Percentiles rank a stretch among this genome's conserved stretches.
phyloP scores from a whole-genome alignment of 148 eudicot genomes.

The Agrostemma githago region DNA sequence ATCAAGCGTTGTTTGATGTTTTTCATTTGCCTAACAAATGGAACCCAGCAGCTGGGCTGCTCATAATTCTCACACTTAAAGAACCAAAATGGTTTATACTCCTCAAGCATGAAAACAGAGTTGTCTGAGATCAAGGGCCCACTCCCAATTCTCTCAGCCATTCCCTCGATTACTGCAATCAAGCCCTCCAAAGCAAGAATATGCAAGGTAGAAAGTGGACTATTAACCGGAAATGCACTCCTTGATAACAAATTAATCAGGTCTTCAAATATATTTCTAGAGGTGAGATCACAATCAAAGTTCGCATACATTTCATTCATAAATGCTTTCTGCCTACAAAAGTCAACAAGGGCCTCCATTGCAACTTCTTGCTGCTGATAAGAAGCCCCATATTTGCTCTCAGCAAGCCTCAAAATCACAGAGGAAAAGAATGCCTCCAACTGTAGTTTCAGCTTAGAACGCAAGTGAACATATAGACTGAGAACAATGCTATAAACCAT shows the following conservation, averaged over 20 bases:
- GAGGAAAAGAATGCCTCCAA: conserved; percentile 83
- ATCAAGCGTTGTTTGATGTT: conserved; percentile 63
- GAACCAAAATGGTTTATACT: conserved; percentile 80
- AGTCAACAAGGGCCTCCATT: conserved; percentile 96
- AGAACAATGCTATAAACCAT: conserved; percentile 92
- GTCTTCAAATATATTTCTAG: conserved; percentile 82
- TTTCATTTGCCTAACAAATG: conserved; percentile 76
- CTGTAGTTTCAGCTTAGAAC: conserved; percentile 66
- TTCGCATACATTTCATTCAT: conserved; percentile 86
- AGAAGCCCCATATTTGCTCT: conserved; percentile 77
- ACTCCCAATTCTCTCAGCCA: conserved; percentile 67
- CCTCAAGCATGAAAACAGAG: conserved; percentile 44
- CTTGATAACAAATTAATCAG: conserved; percentile 74
- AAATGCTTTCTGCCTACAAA: conserved; percentile 84
- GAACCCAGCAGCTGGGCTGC: conserved; percentile 74
- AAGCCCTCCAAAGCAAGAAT: conserved; percentile 90
- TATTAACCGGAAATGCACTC: conserved; percentile 91
- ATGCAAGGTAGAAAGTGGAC: conserved; percentile 76
- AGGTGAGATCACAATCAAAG: conserved; percentile 81
- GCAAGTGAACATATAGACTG: conserved; percentile 69
- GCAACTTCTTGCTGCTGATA: conserved; percentile 96
- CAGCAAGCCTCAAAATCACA: conserved; percentile 76
- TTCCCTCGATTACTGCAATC: conserved; percentile 78
- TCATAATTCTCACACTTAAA: conserved; percentile 53
- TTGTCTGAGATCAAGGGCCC: conserved; percentile 41